Evolutionary conservation across 192 early-diverging fungal genomes (phyloP).

Genomic region (Coemansia erecta): DNA sequence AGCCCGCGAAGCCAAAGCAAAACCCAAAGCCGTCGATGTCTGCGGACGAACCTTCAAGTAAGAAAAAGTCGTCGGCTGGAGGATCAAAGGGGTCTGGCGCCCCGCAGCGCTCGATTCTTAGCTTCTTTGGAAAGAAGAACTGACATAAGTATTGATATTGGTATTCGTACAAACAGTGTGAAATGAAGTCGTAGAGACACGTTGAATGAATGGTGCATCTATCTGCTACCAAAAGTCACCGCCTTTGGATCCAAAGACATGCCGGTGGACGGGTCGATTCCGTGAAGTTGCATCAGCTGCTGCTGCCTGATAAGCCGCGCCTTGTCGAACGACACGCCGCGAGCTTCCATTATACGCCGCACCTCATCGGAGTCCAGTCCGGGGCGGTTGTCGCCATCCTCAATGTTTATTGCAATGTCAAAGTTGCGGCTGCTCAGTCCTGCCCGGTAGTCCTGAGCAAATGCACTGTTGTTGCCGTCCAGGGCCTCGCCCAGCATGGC

Average conservation of each 20-base stretch:
- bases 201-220: not conserved
- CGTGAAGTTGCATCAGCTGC: slow-evolving; percentile 39
- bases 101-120: slow-evolving; percentile 41
- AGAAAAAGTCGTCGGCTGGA: slow-evolving; percentile 6
- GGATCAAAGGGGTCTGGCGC: slow-evolving; percentile 17
- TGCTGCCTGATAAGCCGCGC: slow-evolving; percentile 50
- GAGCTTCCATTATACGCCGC: slow-evolving; percentile 43
- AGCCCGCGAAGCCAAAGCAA: slow-evolving; percentile 4
- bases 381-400: slow-evolving; percentile 35
- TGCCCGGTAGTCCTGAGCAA: slow-evolving; percentile 39
- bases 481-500: slow-evolving; percentile 14
- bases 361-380: slow-evolving; percentile 49
- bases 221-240: slow-evolving; percentile 33
- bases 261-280: slow-evolving; percentile 47
- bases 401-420: slow-evolving; percentile 48
- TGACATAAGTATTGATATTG: not conserved
- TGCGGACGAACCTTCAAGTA: not conserved
- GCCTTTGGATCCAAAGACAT: slow-evolving; percentile 51
- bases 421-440: slow-evolving; percentile 48
- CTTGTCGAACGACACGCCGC: slow-evolving; percentile 49
- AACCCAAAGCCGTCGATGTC: not conserved
- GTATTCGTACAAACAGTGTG: not conserved
- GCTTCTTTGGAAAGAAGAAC: slow-evolving; percentile 48
- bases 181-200: not conserved
- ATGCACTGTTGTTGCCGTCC: slow-evolving; percentile 8